Evolutionary conservation across 2,329 filamentous ascomycete genomes (phyloP).

Genomic region (Claviceps maximensis): DNA sequence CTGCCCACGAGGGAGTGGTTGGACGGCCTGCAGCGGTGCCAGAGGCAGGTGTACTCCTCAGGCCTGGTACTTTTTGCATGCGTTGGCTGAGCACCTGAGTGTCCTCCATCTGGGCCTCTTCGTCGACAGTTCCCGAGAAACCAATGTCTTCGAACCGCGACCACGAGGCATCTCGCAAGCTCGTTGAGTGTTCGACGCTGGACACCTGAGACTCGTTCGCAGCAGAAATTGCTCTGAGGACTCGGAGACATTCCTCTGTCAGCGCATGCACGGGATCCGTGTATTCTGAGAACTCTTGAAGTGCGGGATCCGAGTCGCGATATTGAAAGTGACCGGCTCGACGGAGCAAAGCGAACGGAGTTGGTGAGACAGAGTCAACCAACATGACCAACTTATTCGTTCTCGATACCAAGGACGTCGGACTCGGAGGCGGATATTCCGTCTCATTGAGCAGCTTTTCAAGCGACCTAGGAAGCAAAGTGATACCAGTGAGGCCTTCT

Average conservation of each 20-base stretch:
- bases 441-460: slow-evolving; percentile 85
- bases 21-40: slow-evolving; percentile 62
- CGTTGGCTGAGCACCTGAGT: slow-evolving; percentile 41
- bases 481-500: slow-evolving; percentile 62
- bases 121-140: slow-evolving; percentile 64
- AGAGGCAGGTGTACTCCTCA: slow-evolving; percentile 55
- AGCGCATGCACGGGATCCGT: slow-evolving; percentile 79
- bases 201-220: slow-evolving; percentile 75
- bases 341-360: slow-evolving; percentile 79
- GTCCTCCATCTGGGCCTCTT: slow-evolving; percentile 38
- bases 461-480: slow-evolving; percentile 75
- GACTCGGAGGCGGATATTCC: slow-evolving; percentile 78
- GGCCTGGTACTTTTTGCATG: slow-evolving; percentile 29
- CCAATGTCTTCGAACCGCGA: slow-evolving; percentile 93
- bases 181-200: slow-evolving; percentile 56
- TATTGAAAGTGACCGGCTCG: slow-evolving; percentile 94
- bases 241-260: slow-evolving; percentile 87
- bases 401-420: slow-evolving; percentile 60
- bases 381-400: slow-evolving; percentile 94
- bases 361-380: slow-evolving; percentile 86
- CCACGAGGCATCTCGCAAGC: slow-evolving; percentile 79
- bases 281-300: slow-evolving; percentile 76
- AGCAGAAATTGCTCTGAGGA: slow-evolving; percentile 76
- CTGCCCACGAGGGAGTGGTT: slow-evolving; percentile 95
- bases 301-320: slow-evolving; percentile 70